These are phyloP conservation scores for Fusarium subtropicale DNA, from an alignment of 2,329 filamentous ascomycete species.

Conservation along the genomic window DNA sequence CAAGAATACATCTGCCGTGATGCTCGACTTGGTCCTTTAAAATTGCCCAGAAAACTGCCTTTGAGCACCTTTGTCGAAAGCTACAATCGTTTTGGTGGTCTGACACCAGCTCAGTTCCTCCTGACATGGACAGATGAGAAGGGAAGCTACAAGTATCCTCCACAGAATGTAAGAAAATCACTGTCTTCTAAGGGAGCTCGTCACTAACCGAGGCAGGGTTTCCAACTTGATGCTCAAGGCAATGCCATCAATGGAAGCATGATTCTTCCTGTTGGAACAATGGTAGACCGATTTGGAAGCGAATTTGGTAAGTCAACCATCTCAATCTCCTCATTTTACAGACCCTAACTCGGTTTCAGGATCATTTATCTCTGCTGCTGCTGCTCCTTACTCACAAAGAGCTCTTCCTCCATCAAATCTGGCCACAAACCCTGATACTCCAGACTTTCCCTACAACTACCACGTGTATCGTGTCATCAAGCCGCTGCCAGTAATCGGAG, in stretches of 20 bases:
- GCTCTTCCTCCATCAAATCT: constrained; percentile 61
- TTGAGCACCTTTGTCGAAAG: constrained; percentile 47
- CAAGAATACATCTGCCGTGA: constrained; percentile 53
- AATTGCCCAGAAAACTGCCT: constrained; percentile 52
- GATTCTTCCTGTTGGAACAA: constrained; percentile 54
- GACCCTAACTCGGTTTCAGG: constrained; percentile 31
- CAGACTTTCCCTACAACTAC: constrained; percentile 60
- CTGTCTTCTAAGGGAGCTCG: accelerated
- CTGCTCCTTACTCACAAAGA: constrained; percentile 60
- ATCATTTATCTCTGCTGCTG: constrained; percentile 56
- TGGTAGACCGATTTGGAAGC: constrained; percentile 61
- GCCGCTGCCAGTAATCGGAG: constrained; percentile 55
- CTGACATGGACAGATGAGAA: constrained; percentile 48
- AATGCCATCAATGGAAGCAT: constrained; percentile 56
- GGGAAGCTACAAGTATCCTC: constrained; percentile 54
- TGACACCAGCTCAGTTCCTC: constrained; percentile 57
- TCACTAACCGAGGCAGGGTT: constrained; percentile 45
- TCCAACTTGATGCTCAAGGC: constrained; percentile 51
- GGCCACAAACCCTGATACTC: constrained; percentile 48
- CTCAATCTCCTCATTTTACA: accelerated
- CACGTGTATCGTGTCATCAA: constrained; percentile 59
- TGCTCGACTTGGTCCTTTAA: constrained; percentile 52
- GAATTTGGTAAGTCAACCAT: constrained; percentile 52
- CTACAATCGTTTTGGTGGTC: constrained; percentile 55
- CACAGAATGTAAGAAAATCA: constrained; percentile 44